phyloP scores from a whole-genome alignment of 768 basidiomycete genomes.

The Boletus reticuloceps region DNA sequence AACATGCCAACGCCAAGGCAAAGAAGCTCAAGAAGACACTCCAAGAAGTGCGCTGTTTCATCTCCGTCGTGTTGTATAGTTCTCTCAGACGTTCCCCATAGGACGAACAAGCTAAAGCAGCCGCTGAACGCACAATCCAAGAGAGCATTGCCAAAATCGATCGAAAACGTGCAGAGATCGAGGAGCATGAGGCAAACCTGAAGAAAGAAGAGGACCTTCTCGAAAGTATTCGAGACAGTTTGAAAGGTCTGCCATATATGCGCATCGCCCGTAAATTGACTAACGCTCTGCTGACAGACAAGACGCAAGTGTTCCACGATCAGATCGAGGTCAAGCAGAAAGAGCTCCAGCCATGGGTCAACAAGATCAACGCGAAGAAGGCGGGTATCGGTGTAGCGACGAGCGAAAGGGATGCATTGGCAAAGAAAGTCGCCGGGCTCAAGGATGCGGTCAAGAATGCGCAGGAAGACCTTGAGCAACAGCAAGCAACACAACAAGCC shows the following conservation, averaged over 20 bases:
- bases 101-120: conserved; percentile 57
- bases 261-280: not conserved
- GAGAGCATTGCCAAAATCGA: conserved; percentile 71
- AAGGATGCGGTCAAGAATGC: conserved; percentile 50
- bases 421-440: conserved; percentile 66
- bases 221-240: conserved; percentile 76
- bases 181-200: conserved; percentile 66
- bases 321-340: conserved; percentile 92
- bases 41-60: conserved; percentile 57
- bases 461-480: conserved; percentile 41
- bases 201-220: conserved; percentile 78
- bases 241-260: conserved; percentile 62
- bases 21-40: conserved; percentile 91
- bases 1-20: conserved; percentile 72
- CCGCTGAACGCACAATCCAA: conserved; percentile 65
- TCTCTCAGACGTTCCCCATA: conserved; percentile 29
- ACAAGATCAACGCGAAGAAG: conserved; percentile 82
- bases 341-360: conserved; percentile 92
- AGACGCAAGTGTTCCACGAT: conserved; percentile 90
- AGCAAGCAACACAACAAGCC: conserved; percentile 44
- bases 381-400: conserved; percentile 80
- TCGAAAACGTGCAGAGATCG: conserved; percentile 62
- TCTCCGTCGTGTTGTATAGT: not conserved
- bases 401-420: conserved; percentile 80
- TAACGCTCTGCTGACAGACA: conserved; percentile 51